Conservation (phyloP, 2,329 filamentous ascomycete genomes). For the Canariomyces notabilis region DNA sequence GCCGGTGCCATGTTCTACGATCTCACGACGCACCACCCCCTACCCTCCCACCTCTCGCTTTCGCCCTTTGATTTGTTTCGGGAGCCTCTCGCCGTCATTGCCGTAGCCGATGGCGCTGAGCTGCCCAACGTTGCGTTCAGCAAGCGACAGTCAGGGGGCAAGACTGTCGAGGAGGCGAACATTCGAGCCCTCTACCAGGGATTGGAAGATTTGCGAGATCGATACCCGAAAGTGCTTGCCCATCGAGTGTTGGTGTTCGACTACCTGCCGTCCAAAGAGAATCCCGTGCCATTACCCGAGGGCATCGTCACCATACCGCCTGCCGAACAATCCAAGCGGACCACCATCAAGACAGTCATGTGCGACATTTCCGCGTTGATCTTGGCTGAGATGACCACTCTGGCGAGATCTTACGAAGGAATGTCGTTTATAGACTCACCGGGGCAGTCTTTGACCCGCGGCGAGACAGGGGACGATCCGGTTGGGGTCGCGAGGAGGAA, state of each 20-base stretch:
- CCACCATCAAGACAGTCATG: conserved; percentile 77
- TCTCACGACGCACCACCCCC: conserved; percentile 71
- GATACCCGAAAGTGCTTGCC: conserved; percentile 69
- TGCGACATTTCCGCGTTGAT: conserved; percentile 71
- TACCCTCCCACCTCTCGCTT: conserved; percentile 72
- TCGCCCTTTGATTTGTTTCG: conserved; percentile 88
- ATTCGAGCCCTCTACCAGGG: conserved; percentile 59
- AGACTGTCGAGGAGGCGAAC: conserved; percentile 51
- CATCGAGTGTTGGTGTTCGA: conserved; percentile 81
- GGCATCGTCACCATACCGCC: conserved; percentile 69
- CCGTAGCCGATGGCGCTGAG: conserved; percentile 76
- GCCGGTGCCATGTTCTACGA: conserved; percentile 84
- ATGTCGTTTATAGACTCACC: conserved; percentile 75
- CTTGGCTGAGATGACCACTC: conserved; percentile 68
- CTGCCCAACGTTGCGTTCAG: conserved; percentile 50
- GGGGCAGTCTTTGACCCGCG: conserved; percentile 43
- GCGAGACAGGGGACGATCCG: conserved; percentile 40
- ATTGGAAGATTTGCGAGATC: conserved; percentile 64
- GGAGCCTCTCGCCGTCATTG: conserved; percentile 77
- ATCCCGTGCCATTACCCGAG: conserved; percentile 54
- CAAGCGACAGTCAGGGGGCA: conserved; percentile 49
- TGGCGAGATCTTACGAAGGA: conserved; percentile 67
- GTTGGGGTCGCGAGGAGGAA: conserved; percentile 44
- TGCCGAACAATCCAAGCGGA: conserved; percentile 61
- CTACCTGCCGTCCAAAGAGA: conserved; percentile 47